Base-by-base conservation (phyloP, 768 basidiomycete genomes). In the Leccinum uliginosum region DNA sequence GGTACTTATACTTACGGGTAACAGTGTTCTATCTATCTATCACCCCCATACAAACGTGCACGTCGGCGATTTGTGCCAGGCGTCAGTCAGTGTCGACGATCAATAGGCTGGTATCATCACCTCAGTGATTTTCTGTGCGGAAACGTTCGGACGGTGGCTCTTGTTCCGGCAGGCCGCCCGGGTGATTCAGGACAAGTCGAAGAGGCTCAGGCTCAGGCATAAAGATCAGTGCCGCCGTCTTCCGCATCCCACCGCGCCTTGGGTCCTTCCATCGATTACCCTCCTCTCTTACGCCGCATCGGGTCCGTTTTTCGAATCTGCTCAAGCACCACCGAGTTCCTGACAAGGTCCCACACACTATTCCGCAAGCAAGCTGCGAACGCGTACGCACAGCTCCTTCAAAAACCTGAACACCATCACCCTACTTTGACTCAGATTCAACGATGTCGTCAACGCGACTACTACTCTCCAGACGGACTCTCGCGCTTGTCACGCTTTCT, bases 401-500 rank as follows among this genome's bases (percentile, higher is more conserved):
- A 19, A 17, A n/a, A 40, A 40, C 38, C 38, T 40, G 5, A 40
- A 19, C 40, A 38, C 8, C 17, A 15, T 27, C 15, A 46, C 45
- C 26, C 14, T 24, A 46, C 23, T 21, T 44, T 44, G 43, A 44
- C 43, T 12, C 21, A 11, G 6, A 21, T 21, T 23, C 26, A 26
- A 47, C 63, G 58, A 43, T 59, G 27, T 53, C 60, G 11, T 44
- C 59, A 8, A 62, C 61, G 30, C 59, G 65, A 45, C 35, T 58
- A 9, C 51, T 87, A 6, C 78, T 87, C 67, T 84, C 83, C 9
- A 77, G 82, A 55, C 76, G 81, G 40, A 79, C 81, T 0, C 71
- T 89, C 19, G 80, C 77, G 7, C 72, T 80, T 65, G 79, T 75
- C 43, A 72, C 82, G 0, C 81, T 80, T 23, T 80, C 84, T 3